phyloP scores from a whole-genome alignment of 345 rosid genomes.

The Camelina laxa region DNA sequence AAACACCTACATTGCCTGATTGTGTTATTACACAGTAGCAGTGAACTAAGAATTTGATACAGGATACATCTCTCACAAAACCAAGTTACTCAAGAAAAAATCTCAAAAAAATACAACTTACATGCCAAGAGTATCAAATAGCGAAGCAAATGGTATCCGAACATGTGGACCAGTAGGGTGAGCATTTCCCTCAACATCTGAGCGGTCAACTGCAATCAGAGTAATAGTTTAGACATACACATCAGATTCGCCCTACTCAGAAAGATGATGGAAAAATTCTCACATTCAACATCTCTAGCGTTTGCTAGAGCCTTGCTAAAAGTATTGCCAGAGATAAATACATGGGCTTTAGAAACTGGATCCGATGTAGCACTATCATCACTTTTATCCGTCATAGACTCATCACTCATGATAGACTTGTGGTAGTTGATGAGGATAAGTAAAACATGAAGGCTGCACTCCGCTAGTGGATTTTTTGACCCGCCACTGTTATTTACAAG shows the following conservation, averaged over 20 bases:
- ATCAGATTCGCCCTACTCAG: background rate
- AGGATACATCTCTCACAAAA: constrained; percentile 9
- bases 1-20: constrained; percentile 67
- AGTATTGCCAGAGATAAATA: constrained; percentile 69
- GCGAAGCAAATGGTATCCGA: constrained; percentile 85
- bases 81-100: background rate
- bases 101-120: constrained; percentile 48
- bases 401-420: constrained; percentile 64
- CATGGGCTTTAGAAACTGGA: constrained; percentile 58
- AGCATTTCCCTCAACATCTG: constrained; percentile 81
- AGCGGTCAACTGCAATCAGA: constrained; percentile 73
- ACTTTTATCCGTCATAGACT: constrained; percentile 62
- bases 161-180: constrained; percentile 60
- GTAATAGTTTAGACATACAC: constrained; percentile 21
- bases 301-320: constrained; percentile 85
- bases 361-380: constrained; percentile 66
- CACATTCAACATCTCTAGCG: constrained; percentile 90
- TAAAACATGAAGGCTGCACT: constrained; percentile 79
- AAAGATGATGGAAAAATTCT: constrained; percentile 40
- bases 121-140: constrained; percentile 95
- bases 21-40: constrained; percentile 29
- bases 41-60: constrained; percentile 1
- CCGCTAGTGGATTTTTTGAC: constrained; percentile 69
- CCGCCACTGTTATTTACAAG: constrained; percentile 71
- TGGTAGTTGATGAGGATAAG: constrained; percentile 86